Base-by-base conservation (phyloP, 2,329 filamentous ascomycete genomes). In the Myrmaecium sp. region DNA sequence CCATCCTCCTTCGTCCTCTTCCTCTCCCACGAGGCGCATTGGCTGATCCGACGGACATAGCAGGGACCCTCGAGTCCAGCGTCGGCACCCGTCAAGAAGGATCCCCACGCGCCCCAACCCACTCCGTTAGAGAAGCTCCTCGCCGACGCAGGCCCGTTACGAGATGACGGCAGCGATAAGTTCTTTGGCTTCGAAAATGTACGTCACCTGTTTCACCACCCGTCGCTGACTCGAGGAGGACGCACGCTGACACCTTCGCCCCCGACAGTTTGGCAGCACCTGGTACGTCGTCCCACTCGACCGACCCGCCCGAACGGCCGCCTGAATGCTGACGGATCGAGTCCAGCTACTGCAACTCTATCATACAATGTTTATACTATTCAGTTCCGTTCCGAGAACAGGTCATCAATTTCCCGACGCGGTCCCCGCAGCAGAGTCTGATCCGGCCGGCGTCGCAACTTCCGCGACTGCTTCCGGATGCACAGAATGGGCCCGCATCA, bases 151-250 rank as follows among this genome's bases (percentile, higher is more conserved):
- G 84, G 83, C 3, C 73, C 84, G 3, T 58, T 91, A 38, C 73
- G 82, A 43, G 62, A 67, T 39, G 84, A 95, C 54, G 89, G 89
- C 28, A 93, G 80, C 49, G 89, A 95, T 59, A 92, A 93, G 59
- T 98, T 93, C 60, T 95, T 91, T 57, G 89, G 89, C 10, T 76
- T 95, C 51, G 89, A 98, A 57, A 98, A 98, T 58, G 86, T 95
- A 64, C 57, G 80, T 62, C 27, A 36, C 33, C 29, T 34, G 28
- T 28, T 19, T 18, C 36, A 25, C 13, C 19, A 19, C 21, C 14
- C 24, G 13, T 12, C 21, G 14, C 21, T 21, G 22, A 26, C 21
- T 26, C 30, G 21, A 23, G 18, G 33, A 26, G 31, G 23, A 10
- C 26, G 31, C 24, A 29, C 27, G 36, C 47, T 47, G 33, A 49